Evolutionary conservation across 805 yeast genomes (phyloP), one percentile per base, ranked within the genome.

Genomic region (Metschnikowia reukaufii): DNA sequence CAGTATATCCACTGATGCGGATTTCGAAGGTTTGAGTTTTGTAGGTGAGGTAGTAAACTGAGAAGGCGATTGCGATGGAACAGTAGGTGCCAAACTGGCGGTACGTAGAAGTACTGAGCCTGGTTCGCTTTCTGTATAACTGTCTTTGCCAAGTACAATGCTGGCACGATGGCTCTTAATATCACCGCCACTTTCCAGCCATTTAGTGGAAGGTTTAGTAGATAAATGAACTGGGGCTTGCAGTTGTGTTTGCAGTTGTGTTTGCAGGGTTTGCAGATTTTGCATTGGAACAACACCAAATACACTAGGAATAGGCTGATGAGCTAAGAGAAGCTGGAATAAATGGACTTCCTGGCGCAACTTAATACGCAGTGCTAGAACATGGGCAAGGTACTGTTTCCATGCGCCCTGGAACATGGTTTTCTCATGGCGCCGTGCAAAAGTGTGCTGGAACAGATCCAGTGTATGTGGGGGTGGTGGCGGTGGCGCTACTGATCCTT

Each of bases 321-420:
- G 42, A 23, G 60, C 57, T 36, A 51, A 40, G 12, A 56, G 45
- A 5, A 50, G 36, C 50, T 69, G 72, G 61, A 64, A 72, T 41
- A 62, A 49, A 25, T 53, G 58, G 47, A 72, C 70, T 46, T 72
- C 77, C 50, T 70, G 76, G 36, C 76, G 58, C 41, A 72, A 58
- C 47, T 65, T 64, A 39, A 72, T 70, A 23, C 77, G 51, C 54
- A 65, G 68, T 25, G 59, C 57, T n/a, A 71, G 47, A 5, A 72
- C 75, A 38, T 60, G 56, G 38, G 57, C 42, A 42, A 72, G 63
- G 50, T 72, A 72, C 17, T 48, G 57, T 36, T 58, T 61, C 77
- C 77, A 72, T 2, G 58, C 47, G n/a, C 20, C 29, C 16, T 47
- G 42, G 13, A 43, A 36, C 39, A 15, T 36, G 12, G 18, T 33